Conservation (phyloP, 352 stramenopile species). For the Blastocystis sp. region DNA sequence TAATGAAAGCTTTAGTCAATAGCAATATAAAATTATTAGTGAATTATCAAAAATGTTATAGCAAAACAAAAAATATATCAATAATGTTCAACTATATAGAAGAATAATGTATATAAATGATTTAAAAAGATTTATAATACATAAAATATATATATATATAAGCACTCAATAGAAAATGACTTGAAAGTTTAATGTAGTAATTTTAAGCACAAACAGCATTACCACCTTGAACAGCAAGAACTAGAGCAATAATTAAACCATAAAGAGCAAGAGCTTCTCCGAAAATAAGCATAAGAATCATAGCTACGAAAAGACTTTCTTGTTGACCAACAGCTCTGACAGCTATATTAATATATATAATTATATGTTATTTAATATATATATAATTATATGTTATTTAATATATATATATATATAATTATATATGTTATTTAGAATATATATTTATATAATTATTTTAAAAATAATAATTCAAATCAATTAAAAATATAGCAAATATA, state of each 20-base stretch:
- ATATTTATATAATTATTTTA: no score
- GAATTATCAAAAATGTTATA: no score
- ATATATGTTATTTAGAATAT: slow-evolving; percentile 60
- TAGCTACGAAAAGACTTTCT: slow-evolving; percentile 88
- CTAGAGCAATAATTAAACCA: slow-evolving; percentile 78
- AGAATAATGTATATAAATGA: no score
- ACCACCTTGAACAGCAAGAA: slow-evolving; percentile 52
- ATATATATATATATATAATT: no score
- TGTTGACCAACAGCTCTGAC: slow-evolving; percentile 83
- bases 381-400: slow-evolving; percentile 71
- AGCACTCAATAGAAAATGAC: background rate
- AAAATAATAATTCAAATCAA: background rate
- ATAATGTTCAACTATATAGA: no score
- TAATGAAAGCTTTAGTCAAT: no score
- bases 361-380: no score
- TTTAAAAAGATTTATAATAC: background rate
- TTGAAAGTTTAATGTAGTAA: background rate
- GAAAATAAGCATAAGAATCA: slow-evolving; percentile 98
- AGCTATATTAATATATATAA: slow-evolving; percentile 54
- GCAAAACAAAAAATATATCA: no score
- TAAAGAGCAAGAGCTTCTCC: slow-evolving; percentile 83
- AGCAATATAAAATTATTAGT: no score
- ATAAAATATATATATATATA: no score
- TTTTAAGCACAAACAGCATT: background rate
- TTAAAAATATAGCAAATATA: slow-evolving; percentile 35